phyloP scores from a whole-genome alignment of 768 basidiomycete genomes.

The Xanthoconium purpureum region DNA sequence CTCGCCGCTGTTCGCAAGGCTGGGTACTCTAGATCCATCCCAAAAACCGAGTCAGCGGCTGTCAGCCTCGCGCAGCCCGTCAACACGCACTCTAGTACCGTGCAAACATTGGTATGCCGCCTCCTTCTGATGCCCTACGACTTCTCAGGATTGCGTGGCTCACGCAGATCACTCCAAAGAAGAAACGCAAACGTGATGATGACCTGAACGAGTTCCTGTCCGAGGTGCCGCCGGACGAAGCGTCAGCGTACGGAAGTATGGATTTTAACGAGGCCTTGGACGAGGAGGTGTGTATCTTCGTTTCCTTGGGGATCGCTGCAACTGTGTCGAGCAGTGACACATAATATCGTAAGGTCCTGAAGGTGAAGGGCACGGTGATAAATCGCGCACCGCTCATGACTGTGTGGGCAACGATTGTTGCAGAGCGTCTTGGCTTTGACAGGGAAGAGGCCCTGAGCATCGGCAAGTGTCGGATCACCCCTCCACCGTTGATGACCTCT shows the following conservation, averaged over 20 bases:
- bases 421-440: conserved; percentile 82
- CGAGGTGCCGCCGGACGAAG: conserved; percentile 48
- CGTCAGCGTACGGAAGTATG: conserved; percentile 48
- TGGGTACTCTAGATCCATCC: conserved; percentile 43
- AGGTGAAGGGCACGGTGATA: conserved; percentile 58
- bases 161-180: conserved; percentile 46
- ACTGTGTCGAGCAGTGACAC: conserved; percentile 2
- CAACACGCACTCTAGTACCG: conserved; percentile 18
- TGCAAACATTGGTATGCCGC: conserved; percentile 31
- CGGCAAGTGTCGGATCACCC: conserved; percentile 45
- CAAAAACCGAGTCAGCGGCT: conserved; percentile 17
- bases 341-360: conserved; percentile 46
- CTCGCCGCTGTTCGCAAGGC: conserved; percentile 60
- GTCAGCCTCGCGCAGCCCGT: background rate
- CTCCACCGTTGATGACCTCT: background rate
- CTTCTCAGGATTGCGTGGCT: background rate
- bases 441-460: conserved; percentile 90
- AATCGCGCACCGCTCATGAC: conserved; percentile 96
- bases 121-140: background rate
- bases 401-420: conserved; percentile 87
- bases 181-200: conserved; percentile 43
- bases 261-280: conserved; percentile 73
- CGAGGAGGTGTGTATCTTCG: conserved; percentile 52
- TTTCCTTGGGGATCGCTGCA: background rate
- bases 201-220: conserved; percentile 61